Percentiles rank a stretch among this genome's conserved stretches.
These are phyloP conservation scores for Apiospora rasikravindrae DNA, from an alignment of 2,329 filamentous ascomycete species.

Conservation along the genomic window DNA sequence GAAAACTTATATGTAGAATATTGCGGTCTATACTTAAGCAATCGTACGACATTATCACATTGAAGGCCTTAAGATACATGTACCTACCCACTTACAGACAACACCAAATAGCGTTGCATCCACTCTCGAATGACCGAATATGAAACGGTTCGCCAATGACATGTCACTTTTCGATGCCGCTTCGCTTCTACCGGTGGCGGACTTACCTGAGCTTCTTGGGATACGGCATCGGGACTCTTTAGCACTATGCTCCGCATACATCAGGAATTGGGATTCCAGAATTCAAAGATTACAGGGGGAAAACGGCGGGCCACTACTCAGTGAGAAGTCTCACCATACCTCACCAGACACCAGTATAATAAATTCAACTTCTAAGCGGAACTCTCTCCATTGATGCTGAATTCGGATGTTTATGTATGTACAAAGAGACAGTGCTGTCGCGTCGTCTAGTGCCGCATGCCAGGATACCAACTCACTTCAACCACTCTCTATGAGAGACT, in stretches of 20 bases:
- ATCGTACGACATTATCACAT: neutral
- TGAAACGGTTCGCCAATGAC: neutral
- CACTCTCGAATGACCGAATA: neutral
- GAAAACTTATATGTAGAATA: neutral
- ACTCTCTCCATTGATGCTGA: slow-evolving; percentile 12
- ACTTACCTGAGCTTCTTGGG: neutral
- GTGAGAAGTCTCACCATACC: too few relatives aligned
- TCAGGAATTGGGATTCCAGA: neutral
- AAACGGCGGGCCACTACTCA: neutral
- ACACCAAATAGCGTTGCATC: neutral
- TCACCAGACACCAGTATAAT: neutral
- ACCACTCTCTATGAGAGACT: slow-evolving; percentile 33
- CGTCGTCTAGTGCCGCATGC: slow-evolving; percentile 14
- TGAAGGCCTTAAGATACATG: neutral
- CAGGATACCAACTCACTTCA: slow-evolving; percentile 15
- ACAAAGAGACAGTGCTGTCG: slow-evolving; percentile 19
- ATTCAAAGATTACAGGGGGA: neutral
- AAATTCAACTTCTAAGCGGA: neutral
- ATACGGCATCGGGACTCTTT: neutral
- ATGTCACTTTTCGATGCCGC: neutral
- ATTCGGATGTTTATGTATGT: slow-evolving; percentile 15
- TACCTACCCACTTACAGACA: neutral
- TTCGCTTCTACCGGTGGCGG: neutral
- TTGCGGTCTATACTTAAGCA: neutral
- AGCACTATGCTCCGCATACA: neutral